Percentiles rank a stretch among this genome's conserved stretches.
Conservation (phyloP, 768 basidiomycete species). For the Mycena belliarum region DNA sequence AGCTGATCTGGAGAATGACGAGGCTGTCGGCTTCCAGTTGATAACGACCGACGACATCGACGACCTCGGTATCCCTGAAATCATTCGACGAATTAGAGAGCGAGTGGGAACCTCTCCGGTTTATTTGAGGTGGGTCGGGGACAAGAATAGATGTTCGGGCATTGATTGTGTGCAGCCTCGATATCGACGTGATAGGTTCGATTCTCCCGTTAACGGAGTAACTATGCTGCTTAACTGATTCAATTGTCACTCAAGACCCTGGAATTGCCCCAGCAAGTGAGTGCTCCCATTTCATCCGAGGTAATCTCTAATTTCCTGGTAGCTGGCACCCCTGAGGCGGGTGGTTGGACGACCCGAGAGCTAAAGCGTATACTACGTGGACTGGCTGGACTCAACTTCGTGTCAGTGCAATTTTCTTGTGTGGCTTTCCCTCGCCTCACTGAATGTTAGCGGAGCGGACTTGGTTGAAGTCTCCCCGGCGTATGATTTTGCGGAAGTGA, state of each 20-base stretch:
- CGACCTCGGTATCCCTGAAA: conserved; percentile 68
- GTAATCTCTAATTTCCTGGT: conserved; percentile 4
- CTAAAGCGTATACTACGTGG: conserved; percentile 81
- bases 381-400: conserved; percentile 74
- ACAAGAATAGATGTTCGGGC: neutral
- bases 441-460: conserved; percentile 57
- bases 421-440: neutral
- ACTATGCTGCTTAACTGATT: neutral
- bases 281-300: conserved; percentile 26
- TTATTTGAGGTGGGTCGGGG: conserved; percentile 62
- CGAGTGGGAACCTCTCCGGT: conserved; percentile 76
- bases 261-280: conserved; percentile 76
- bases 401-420: conserved; percentile 45
- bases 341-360: conserved; percentile 84
- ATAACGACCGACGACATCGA: conserved; percentile 85
- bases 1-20: conserved; percentile 67
- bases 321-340: conserved; percentile 85
- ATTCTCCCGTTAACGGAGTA: no score
- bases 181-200: conserved; percentile 86
- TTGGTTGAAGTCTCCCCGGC: conserved; percentile 75
- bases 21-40: conserved; percentile 73
- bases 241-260: conserved; percentile 52
- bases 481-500: conserved; percentile 72
- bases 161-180: conserved; percentile 47
- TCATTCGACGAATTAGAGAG: conserved; percentile 68